Conservation (phyloP, 441 rosid genomes). For the Populus tomentosa region DNA sequence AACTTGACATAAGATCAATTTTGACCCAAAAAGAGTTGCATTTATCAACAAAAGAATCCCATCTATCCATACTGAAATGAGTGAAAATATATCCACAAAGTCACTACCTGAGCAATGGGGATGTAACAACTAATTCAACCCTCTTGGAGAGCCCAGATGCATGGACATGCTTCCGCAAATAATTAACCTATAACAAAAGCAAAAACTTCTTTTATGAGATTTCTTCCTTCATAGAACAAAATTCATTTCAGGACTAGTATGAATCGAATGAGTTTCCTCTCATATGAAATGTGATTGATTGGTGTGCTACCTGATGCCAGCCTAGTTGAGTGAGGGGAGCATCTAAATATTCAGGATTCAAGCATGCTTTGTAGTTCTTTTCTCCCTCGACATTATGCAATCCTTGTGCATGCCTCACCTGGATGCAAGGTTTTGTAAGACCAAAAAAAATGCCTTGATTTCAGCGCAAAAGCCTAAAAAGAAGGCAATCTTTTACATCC, state of each 20-base stretch:
- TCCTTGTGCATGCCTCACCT: constrained; percentile 99
- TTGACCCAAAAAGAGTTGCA: neutral
- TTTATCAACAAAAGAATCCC: neutral
- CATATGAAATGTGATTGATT: neutral
- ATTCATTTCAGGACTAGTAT: neutral
- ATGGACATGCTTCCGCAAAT: constrained; percentile 82
- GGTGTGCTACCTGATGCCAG: constrained; percentile 69
- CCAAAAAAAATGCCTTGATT: constrained; percentile 32
- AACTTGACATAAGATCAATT: neutral
- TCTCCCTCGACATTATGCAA: constrained; percentile 96
- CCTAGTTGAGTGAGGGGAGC: constrained; percentile 87
- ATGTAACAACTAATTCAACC: constrained; percentile 73
- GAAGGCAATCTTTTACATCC: constrained; percentile 41
- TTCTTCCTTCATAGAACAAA: neutral
- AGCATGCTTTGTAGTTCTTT: constrained; percentile 75
- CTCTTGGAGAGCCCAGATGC: constrained; percentile 66
- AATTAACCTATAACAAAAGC: constrained; percentile 52
- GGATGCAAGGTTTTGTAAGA: constrained; percentile 48
- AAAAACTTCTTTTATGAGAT: constrained; percentile 6
- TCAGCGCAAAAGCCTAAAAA: constrained; percentile 45
- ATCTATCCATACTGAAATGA: neutral
- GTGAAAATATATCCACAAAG: neutral
- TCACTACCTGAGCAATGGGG: constrained; percentile 78
- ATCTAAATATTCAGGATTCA: constrained; percentile 85
- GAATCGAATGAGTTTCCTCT: neutral